These are phyloP conservation scores for Polymyxa betae DNA, from an alignment of 208 protist species.

Conservation along the genomic window DNA sequence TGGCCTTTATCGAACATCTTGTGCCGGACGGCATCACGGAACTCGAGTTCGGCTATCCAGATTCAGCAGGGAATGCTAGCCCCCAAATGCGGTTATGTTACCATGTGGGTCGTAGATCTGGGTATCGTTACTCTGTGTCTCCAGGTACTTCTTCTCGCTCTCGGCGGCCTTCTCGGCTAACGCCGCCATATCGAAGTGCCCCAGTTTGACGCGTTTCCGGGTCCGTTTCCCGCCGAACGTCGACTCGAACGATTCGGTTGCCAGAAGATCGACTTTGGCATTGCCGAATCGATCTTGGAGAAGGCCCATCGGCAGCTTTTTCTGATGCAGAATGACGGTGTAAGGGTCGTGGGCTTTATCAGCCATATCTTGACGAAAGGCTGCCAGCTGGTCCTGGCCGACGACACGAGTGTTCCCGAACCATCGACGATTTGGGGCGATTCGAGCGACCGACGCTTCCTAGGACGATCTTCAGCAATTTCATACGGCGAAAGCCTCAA, in stretches of 20 bases:
- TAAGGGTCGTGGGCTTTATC: constrained; percentile 94
- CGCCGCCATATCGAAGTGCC: constrained; percentile 52
- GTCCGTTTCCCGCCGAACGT: constrained; percentile 92
- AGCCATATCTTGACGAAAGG: constrained; percentile 92
- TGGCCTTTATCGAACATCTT: constrained; percentile 91
- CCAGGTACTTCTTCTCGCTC: constrained; percentile 43
- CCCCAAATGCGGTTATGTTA: neutral
- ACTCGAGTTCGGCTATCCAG: neutral
- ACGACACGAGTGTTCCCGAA: constrained; percentile 96
- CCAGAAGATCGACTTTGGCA: constrained; percentile 80
- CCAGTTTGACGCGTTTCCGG: constrained; percentile 83
- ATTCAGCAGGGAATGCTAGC: neutral
- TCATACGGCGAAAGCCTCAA: neutral
- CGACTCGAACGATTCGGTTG: constrained; percentile 89
- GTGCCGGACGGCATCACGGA: constrained; percentile 12
- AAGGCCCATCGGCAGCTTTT: constrained; percentile 91
- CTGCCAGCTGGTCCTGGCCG: constrained; percentile 89
- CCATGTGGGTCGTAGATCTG: constrained; percentile 32
- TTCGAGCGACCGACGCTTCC: constrained; percentile 73
- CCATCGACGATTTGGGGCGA: constrained; percentile 91
- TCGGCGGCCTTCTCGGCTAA: constrained; percentile 15
- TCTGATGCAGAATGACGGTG: constrained; percentile 91
- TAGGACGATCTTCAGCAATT: neutral
- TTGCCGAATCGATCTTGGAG: constrained; percentile 55
- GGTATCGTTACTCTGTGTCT: constrained; percentile 50